A percentile compares a stretch with the other conserved stretches of the same genome.
Evolutionary conservation across 208 protist species (phyloP).

Genomic region (Wallacemonas sp.): DNA sequence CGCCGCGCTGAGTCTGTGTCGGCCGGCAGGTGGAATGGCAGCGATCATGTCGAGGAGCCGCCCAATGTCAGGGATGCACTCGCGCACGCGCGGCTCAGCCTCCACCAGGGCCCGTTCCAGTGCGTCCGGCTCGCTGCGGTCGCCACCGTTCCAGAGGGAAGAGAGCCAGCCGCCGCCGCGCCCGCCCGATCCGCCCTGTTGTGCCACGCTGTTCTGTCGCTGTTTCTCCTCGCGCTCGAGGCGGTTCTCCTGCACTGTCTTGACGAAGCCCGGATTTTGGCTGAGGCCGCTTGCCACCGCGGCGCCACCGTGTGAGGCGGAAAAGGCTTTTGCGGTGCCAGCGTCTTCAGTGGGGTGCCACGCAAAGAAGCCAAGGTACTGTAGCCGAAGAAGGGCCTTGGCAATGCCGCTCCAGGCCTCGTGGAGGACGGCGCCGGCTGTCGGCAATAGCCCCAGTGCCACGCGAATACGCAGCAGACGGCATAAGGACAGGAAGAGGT

Average conservation of each 20-base stretch:
- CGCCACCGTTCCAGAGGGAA: conserved; percentile 27
- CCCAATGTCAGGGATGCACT: conserved; percentile 35
- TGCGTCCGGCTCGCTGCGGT: conserved; percentile 14
- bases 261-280: background rate
- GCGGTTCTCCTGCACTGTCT: conserved; percentile 5
- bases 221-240: conserved; percentile 22
- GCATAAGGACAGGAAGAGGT: conserved; percentile 30
- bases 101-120: conserved; percentile 21
- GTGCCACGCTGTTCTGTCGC: background rate
- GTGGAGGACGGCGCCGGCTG: conserved; percentile 20
- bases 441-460: conserved; percentile 36
- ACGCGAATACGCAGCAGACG: conserved; percentile 38
- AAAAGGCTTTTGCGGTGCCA: background rate
- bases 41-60: conserved; percentile 40
- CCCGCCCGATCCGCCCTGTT: conserved; percentile 5
- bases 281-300: background rate
- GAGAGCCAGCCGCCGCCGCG: conserved; percentile 49
- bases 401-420: conserved; percentile 39
- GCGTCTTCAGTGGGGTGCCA: background rate
- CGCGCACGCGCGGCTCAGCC: conserved; percentile 30
- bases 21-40: conserved; percentile 5
- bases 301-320: background rate
- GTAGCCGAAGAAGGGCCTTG: conserved; percentile 31
- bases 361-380: conserved; percentile 39
- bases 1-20: conserved; percentile 10